Conservation (phyloP, 139 green algal genomes). For the Picochlorum sp. region DNA sequence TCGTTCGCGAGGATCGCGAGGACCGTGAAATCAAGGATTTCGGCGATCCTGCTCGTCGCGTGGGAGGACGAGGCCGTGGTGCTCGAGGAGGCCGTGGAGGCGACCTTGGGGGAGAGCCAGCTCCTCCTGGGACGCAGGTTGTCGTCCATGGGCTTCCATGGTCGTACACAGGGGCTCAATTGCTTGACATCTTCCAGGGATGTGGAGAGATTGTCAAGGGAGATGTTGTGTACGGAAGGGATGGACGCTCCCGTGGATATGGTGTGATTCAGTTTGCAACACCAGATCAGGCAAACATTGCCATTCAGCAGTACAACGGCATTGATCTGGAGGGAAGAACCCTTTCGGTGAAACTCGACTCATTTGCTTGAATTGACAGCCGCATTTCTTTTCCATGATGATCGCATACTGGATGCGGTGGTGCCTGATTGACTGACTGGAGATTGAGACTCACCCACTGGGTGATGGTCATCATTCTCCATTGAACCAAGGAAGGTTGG, state of each 20-base stretch:
- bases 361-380: slow-evolving; percentile 50
- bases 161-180: slow-evolving; percentile 68
- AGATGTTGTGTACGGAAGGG: slow-evolving; percentile 63
- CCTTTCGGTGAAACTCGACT: slow-evolving; percentile 77
- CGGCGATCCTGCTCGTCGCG: slow-evolving; percentile 10
- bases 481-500: no score
- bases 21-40: slow-evolving; percentile 84
- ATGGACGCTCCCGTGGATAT: slow-evolving; percentile 76
- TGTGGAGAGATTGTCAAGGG: slow-evolving; percentile 54
- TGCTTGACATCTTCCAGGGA: slow-evolving; percentile 68
- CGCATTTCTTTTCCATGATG: not conserved
- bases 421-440: no score
- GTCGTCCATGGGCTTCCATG: slow-evolving; percentile 88
- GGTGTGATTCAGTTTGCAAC: slow-evolving; percentile 76
- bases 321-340: slow-evolving; percentile 69
- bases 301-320: slow-evolving; percentile 71
- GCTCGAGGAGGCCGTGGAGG: not conserved
- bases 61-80: not conserved
- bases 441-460: no score
- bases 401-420: no score
- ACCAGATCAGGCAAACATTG: slow-evolving; percentile 52
- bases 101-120: not conserved
- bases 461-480: no score
- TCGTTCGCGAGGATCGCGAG: slow-evolving; percentile 89
- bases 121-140: slow-evolving; percentile 45